phyloP scores from a whole-genome alignment of 768 basidiomycete species.

The Pisolithus marmoratus region DNA sequence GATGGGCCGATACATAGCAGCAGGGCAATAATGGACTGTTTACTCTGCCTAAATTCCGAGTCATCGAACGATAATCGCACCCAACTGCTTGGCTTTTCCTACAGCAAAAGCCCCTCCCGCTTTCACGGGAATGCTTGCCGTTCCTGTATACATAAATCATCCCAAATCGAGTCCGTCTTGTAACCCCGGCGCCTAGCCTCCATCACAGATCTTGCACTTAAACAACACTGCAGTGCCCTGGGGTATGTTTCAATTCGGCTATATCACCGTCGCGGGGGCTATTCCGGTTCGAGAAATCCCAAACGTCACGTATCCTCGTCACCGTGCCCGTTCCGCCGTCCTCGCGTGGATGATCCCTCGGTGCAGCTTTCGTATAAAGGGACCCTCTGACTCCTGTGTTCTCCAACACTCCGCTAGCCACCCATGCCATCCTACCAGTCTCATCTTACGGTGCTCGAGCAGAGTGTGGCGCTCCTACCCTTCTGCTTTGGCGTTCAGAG shows the following conservation, averaged over 20 bases:
- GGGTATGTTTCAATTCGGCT: conserved; percentile 29
- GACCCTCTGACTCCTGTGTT: conserved; percentile 3
- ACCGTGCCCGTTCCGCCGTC: conserved; percentile 25
- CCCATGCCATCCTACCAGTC: conserved; percentile 29
- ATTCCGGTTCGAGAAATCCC: conserved; percentile 21
- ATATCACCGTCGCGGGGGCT: conserved; percentile 31
- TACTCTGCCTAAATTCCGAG: not conserved
- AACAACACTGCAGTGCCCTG: conserved; percentile 27
- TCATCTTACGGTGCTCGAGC: conserved; percentile 61
- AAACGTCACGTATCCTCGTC: conserved; percentile 22
- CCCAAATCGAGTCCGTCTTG: conserved; percentile 13
- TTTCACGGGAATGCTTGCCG: conserved; percentile 7
- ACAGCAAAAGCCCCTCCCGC: conserved; percentile 14
- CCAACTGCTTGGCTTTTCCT: conserved; percentile 10
- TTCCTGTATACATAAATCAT: no score
- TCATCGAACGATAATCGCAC: not conserved
- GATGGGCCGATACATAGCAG: not conserved
- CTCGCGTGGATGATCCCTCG: conserved; percentile 12
- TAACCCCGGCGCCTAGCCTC: conserved; percentile 19
- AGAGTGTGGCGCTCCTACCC: conserved; percentile 47
- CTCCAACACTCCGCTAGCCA: conserved; percentile 4
- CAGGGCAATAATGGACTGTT: not conserved
- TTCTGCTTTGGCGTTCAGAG: conserved; percentile 51
- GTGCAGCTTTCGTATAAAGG: conserved; percentile 29
- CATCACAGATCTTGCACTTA: conserved; percentile 25